These are phyloP conservation scores for Eugenia klotzschiana DNA, from an alignment of 441 rosid species.

Conservation along the genomic window DNA sequence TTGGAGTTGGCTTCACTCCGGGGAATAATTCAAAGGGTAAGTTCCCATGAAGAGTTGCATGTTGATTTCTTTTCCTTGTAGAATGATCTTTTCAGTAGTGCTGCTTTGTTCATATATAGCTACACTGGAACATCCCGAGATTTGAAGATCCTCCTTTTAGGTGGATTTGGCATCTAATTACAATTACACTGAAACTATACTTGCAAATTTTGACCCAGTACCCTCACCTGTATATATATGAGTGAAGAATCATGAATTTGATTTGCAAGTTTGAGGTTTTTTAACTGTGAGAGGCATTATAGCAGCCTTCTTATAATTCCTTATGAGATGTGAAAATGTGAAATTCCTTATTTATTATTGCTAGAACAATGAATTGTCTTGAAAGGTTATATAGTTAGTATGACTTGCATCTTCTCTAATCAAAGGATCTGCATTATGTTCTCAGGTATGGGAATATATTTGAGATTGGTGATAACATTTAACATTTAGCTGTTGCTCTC, in stretches of 20 bases:
- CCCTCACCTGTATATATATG: neutral
- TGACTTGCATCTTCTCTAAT: neutral
- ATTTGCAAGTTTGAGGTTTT: neutral
- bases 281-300: neutral
- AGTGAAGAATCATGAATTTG: neutral
- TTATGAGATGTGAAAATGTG: neutral
- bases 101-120: neutral
- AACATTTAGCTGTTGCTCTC: neutral
- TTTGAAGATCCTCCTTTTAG: neutral
- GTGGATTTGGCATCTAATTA: neutral
- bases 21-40: slow-evolving; percentile 82
- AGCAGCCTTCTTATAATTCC: neutral
- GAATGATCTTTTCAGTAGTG: neutral
- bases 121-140: neutral
- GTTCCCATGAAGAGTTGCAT: neutral
- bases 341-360: neutral
- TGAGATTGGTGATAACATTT: neutral
- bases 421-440: neutral
- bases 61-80: neutral
- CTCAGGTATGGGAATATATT: neutral
- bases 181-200: neutral
- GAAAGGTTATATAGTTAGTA: neutral
- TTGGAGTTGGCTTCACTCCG: slow-evolving; percentile 94
- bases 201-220: neutral
- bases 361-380: neutral